Conservation (phyloP, 1,284 basidiomycete genomes). For the Porogramme epimiltina region DNA sequence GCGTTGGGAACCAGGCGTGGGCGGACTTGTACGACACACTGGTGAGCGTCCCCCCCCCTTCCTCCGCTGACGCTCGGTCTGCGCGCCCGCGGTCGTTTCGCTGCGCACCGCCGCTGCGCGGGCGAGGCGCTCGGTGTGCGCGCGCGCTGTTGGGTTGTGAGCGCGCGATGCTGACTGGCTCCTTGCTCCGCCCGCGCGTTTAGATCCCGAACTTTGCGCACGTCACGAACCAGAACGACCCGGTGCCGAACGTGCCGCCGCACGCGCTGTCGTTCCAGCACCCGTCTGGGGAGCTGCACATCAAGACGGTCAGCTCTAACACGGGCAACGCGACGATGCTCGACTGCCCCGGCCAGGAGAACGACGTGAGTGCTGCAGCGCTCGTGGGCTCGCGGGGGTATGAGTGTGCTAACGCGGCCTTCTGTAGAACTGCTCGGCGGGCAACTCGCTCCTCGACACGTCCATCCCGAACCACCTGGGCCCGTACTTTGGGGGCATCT, state of each 20-base stretch:
- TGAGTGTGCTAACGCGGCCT: not conserved
- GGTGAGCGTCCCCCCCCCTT: slow-evolving; percentile 13
- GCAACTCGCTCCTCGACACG: slow-evolving; percentile 22
- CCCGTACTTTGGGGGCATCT: slow-evolving; percentile 30
- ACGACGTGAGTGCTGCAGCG: slow-evolving; percentile 17
- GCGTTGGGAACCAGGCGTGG: slow-evolving; percentile 38
- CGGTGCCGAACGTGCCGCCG: slow-evolving; percentile 38
- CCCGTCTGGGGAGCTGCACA: slow-evolving; percentile 37
- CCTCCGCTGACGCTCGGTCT: too few species aligned
- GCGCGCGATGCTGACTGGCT: not conserved
- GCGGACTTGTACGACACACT: slow-evolving; percentile 16
- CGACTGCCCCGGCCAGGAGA: slow-evolving; percentile 34
- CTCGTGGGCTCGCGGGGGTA: not conserved
- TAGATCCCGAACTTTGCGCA: slow-evolving; percentile 32
- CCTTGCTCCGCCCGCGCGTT: not conserved
- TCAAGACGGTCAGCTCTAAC: slow-evolving; percentile 23
- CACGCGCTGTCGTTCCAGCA: slow-evolving; percentile 36
- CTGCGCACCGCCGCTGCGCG: too few species aligned
- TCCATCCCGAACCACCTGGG: slow-evolving; percentile 31
- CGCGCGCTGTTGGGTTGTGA: too few species aligned
- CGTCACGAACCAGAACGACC: slow-evolving; percentile 39
- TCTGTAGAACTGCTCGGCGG: slow-evolving; percentile 28
- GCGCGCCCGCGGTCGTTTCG: not conserved
- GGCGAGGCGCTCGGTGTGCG: too few species aligned
- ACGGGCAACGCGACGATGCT: slow-evolving; percentile 25